phyloP scores from a whole-genome alignment of 305 asterid genomes.

The Rubia balearica region DNA sequence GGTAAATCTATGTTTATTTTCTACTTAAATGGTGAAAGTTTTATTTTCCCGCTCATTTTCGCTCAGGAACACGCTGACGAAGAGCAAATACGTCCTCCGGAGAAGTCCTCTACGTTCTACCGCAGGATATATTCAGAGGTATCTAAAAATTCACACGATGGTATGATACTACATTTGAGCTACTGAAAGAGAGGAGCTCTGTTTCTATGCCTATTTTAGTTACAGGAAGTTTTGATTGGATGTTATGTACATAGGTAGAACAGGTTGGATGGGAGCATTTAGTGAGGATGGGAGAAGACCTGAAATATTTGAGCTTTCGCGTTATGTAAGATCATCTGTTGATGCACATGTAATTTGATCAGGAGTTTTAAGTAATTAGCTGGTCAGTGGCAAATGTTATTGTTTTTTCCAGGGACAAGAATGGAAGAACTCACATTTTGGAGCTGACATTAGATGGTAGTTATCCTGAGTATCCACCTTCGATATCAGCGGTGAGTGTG shows the following conservation, averaged over 20 bases:
- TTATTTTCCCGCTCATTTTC: neutral
- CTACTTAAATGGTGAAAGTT: neutral
- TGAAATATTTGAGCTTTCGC: slow-evolving; percentile 51
- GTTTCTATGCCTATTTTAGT: neutral
- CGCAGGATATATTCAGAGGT: slow-evolving; percentile 72
- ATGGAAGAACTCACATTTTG: slow-evolving; percentile 53
- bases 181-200: neutral
- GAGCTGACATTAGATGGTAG: slow-evolving; percentile 49
- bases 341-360: slow-evolving; percentile 1
- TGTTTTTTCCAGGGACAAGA: slow-evolving; percentile 45
- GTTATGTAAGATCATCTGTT: slow-evolving; percentile 37
- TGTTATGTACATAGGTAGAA: slow-evolving; percentile 46
- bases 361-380: neutral
- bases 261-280: slow-evolving; percentile 86
- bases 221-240: neutral
- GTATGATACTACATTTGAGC: neutral
- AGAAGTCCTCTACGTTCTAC: slow-evolving; percentile 50
- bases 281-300: slow-evolving; percentile 55
- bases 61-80: slow-evolving; percentile 19
- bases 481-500: slow-evolving; percentile 53
- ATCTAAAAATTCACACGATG: neutral
- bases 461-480: slow-evolving; percentile 63
- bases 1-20: slow-evolving; percentile 10
- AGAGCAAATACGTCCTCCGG: slow-evolving; percentile 23
- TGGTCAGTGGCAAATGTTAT: slow-evolving; percentile 8